Base-by-base conservation (phyloP, 2,329 filamentous ascomycete genomes). In the Pseudopithomyces chartarum region DNA sequence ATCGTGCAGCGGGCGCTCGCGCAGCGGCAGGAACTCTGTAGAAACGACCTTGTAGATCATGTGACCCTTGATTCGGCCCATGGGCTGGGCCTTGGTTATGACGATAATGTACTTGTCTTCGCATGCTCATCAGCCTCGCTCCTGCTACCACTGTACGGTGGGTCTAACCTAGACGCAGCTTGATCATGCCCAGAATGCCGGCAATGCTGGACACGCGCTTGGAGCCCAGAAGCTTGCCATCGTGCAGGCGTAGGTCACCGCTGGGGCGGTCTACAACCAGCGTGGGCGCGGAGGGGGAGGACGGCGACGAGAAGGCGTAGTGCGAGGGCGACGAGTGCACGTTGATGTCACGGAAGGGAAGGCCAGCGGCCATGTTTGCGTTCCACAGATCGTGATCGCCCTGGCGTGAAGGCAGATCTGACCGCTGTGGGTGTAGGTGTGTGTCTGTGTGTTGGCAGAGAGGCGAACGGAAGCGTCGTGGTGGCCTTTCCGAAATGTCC, bases 261-360 rank as follows among this genome's bases (percentile, higher is more conserved):
- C 92, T 95, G 10, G 95, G 95, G 52, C 95, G 87, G 71, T 98
- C 95, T 63, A 99, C 85, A 13, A 97, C 87, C 50, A 99, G 84
- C 10, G 92, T 91, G 13, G 91, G 92, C 26, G 93, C 90, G 78
- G 93, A 87, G 59, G 93, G 92, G 3, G 92, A 94, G 0, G 95
- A 98, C 26, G 95, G 95, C 26, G 95, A 99, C 38, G 91, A 93
- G 78, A 99, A 99, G 68, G 92, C 91, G 82, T 99, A 99, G 74
- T 95, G 90, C 69, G 94, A 91, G 68, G 91, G 84, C 51, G 94
- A 92, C 64, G 92, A 90, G 78, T 96, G 92, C 76, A 99, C 87
- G 77, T 98, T 99, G 82, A 98, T 96, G 82, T 99, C 95, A 74
- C 94, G 87, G 79, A 93, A 99, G 20, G 94, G 95, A 54, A 89